Evolutionary conservation across 1,284 basidiomycete species (phyloP), one percentile per base, ranked within the genome.

Genomic region (Kwoniella shivajii): DNA sequence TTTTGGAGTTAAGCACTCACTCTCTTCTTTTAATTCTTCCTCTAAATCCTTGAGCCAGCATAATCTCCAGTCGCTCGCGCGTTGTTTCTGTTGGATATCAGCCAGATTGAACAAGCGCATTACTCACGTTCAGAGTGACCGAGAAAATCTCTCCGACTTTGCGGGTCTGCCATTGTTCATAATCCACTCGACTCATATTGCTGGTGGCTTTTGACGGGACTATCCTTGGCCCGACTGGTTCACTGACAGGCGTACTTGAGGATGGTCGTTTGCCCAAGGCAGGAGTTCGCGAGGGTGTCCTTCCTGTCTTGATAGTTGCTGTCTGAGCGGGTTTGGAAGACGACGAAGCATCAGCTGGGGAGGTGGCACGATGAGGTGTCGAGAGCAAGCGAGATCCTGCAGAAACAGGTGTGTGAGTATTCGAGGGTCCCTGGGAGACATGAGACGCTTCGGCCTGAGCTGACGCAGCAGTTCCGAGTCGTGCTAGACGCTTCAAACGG

Each of bases 31-130:
- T 22, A 96, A 76, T 69, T 98, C 94, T 3, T 81, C 73, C 10
- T 84, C 84, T 11, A 96, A 80, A 38, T 82, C 78, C 76, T 92
- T 92, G 56, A 99, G 83, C 88, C 90, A 96, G 29, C 90, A 88
- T 45, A 88, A 78, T 53, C 87, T 83, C 80, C 87, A 89, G 41
- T 83, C 82, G 58, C 81, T 88, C 0, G 91, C 90, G 4, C 84
- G 82, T 3, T 83, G 80, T 78, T 83, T 84, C 89, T 94, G 68
- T 41, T 39, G 51, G 29, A 42, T 6, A 41, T 56, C 47, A 55
- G 11, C 33, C 26, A 31, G 22, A 24, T 16, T 57, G 57, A 3
- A 34, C 10, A 6, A 38, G 2, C 24, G 22, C 11, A 2, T 11
- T 3, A 63, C 85, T 63, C 72, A 92, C 92, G 64, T 85, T 84